Conservation (phyloP, 768 basidiomycete genomes). For the Phylloporus sp. region DNA sequence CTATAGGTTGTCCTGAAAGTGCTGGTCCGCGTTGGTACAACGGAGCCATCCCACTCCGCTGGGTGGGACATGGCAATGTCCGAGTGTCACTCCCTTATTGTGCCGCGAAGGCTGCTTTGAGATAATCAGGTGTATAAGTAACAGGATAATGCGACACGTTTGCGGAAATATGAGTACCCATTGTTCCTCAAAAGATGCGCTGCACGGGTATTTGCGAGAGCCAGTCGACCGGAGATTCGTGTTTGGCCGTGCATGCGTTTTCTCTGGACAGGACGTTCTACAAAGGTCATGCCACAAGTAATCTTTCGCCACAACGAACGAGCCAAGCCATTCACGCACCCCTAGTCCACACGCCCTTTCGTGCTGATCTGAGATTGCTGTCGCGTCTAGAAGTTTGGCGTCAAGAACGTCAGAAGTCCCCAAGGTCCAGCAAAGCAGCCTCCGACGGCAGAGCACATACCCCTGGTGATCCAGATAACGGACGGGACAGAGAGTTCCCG, state of each 20-base stretch:
- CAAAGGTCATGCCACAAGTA: background rate
- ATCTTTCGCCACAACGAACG: background rate
- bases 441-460: slow-evolving; percentile 11
- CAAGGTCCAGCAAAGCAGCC: slow-evolving; percentile 7
- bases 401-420: slow-evolving; percentile 12
- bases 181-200: slow-evolving; percentile 6
- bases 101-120: slow-evolving; percentile 8
- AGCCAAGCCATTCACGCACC: background rate
- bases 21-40: slow-evolving; percentile 3
- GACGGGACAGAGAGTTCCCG: slow-evolving; percentile 1
- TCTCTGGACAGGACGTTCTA: slow-evolving; percentile 3
- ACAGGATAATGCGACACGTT: background rate
- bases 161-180: slow-evolving; percentile 19
- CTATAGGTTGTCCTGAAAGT: slow-evolving; percentile 17
- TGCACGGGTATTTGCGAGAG: slow-evolving; percentile 11
- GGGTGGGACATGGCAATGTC: slow-evolving; percentile 8
- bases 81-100: slow-evolving; percentile 10
- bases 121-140: slow-evolving; percentile 14
- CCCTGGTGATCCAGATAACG: slow-evolving; percentile 20
- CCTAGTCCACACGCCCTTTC: background rate
- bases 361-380: slow-evolving; percentile 21
- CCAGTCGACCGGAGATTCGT: slow-evolving; percentile 7
- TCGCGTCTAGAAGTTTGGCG: slow-evolving; percentile 1
- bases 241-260: slow-evolving; percentile 1
- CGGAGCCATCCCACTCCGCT: slow-evolving; percentile 11